Percentiles rank a stretch among this genome's conserved stretches.
These are phyloP conservation scores for Alternaria gansuensis DNA, from an alignment of 2,329 filamentous ascomycete genomes.

Conservation along the genomic window DNA sequence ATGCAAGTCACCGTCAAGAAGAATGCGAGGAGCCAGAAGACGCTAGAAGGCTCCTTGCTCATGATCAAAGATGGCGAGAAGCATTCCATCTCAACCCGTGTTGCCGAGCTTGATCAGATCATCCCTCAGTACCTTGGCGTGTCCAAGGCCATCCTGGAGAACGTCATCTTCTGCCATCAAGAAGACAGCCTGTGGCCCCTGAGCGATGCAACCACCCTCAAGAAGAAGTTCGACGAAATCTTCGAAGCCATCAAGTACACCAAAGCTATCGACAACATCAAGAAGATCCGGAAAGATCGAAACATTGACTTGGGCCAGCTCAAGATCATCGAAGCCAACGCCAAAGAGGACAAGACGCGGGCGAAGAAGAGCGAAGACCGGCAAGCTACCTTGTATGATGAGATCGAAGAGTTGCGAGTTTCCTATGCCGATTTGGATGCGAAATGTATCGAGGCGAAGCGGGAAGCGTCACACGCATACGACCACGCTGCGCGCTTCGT, in stretches of 20 bases:
- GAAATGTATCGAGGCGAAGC: conserved; percentile 48
- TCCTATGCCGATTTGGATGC: conserved; percentile 44
- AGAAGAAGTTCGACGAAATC: conserved; percentile 96
- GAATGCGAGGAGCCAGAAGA: conserved; percentile 76
- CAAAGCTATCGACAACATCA: conserved; percentile 96
- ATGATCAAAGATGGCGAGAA: conserved; percentile 83
- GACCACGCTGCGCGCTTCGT: conserved; percentile 77
- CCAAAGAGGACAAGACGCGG: conserved; percentile 84
- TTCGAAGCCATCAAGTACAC: conserved; percentile 98
- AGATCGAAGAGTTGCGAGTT: conserved; percentile 65
- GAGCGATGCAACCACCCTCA: conserved; percentile 83
- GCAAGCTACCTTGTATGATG: conserved; percentile 69
- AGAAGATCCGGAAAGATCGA: conserved; percentile 82
- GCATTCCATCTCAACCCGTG: conserved; percentile 78
- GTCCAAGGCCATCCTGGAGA: conserved; percentile 86
- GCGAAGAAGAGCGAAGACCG: conserved; percentile 68
- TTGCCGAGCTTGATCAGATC: conserved; percentile 81
- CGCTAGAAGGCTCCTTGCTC: conserved; percentile 80
- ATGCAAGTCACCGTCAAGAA: conserved; percentile 90
- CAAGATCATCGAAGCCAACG: conserved; percentile 77
- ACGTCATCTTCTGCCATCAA: conserved; percentile 98
- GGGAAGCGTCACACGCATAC: conserved; percentile 71
- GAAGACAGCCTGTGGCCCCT: conserved; percentile 98
- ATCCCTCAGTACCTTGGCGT: conserved; percentile 90
- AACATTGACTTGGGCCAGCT: conserved; percentile 76